phyloP scores from a whole-genome alignment of 768 basidiomycete species.

The Mycena vulgaris region DNA sequence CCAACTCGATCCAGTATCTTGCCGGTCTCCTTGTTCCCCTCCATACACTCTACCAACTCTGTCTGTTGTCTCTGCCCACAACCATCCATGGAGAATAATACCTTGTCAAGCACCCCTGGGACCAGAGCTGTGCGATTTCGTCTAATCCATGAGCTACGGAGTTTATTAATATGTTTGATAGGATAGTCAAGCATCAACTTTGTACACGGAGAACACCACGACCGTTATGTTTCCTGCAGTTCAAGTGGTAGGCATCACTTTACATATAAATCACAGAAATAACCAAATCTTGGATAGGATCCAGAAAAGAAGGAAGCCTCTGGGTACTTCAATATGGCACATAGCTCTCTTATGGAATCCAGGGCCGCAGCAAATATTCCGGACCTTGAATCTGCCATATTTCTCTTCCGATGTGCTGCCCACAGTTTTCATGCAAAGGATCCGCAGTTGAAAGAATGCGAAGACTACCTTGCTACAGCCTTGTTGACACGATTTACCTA shows the following conservation, averaged over 20 bases:
- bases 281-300: constrained; percentile 8
- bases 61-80: background rate
- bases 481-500: no score
- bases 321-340: no score
- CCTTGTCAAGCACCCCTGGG: constrained; percentile 9
- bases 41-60: constrained; percentile 5
- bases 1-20: constrained; percentile 5
- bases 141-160: constrained; percentile 3
- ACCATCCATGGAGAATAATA: constrained; percentile 1
- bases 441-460: no score
- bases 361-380: no score
- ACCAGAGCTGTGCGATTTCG: constrained; percentile 1
- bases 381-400: no score
- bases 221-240: constrained; percentile 9
- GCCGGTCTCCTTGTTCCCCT: constrained; percentile 5
- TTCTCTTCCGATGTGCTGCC: no score
- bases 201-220: constrained; percentile 1
- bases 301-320: background rate
- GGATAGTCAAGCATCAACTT: constrained; percentile 9
- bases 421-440: no score
- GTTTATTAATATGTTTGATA: constrained; percentile 6
- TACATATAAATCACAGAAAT: constrained; percentile 7
- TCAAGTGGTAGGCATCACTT: constrained; percentile 7
- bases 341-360: no score
- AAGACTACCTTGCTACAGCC: no score